Evolutionary conservation across 108 stramenopile genomes (phyloP).

Genomic region (Schizochytrium sp.): DNA sequence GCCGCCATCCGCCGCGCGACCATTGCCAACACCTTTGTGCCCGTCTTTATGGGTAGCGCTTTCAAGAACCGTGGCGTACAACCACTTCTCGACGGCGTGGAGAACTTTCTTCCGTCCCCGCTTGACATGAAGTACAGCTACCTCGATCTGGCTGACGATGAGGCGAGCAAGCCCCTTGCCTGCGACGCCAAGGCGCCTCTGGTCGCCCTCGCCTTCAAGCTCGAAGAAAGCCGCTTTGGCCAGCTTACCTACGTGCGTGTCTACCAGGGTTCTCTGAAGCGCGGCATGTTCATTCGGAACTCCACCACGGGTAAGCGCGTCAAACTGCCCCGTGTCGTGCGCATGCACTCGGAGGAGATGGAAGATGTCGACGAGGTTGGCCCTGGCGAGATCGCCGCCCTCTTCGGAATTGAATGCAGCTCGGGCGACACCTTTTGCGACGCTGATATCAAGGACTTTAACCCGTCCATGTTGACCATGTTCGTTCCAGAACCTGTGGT

Average conservation of each 20-base stretch:
- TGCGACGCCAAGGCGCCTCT: conserved; percentile 63
- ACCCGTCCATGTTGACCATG: conserved; percentile 84
- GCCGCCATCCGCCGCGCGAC: conserved; percentile 78
- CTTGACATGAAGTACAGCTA: conserved; percentile 80
- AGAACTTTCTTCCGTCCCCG: conserved; percentile 88
- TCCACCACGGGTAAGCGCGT: conserved; percentile 73
- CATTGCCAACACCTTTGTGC: conserved; percentile 81
- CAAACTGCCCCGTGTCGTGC: conserved; percentile 88
- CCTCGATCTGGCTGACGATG: conserved; percentile 71
- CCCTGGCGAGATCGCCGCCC: conserved; percentile 96
- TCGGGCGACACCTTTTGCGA: conserved; percentile 97
- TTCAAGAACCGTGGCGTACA: conserved; percentile 99
- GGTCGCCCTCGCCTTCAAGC: conserved; percentile 94
- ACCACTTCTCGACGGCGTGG: conserved; percentile 88
- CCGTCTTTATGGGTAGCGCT: conserved; percentile 97
- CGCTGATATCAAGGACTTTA: conserved; percentile 39
- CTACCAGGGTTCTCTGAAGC: conserved; percentile 83
- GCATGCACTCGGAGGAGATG: conserved; percentile 99
- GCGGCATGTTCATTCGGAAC: conserved; percentile 72
- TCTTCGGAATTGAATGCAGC: conserved; percentile 96
- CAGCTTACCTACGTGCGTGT: conserved; percentile 98
- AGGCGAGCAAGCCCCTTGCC: conserved; percentile 60
- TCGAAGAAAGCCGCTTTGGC: conserved; percentile 92
- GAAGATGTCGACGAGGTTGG: conserved; percentile 88
- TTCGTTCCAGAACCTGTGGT: conserved; percentile 97